Evolutionary conservation across 2,329 filamentous ascomycete genomes (phyloP).

Genomic region (Alternaria brassicicola): DNA sequence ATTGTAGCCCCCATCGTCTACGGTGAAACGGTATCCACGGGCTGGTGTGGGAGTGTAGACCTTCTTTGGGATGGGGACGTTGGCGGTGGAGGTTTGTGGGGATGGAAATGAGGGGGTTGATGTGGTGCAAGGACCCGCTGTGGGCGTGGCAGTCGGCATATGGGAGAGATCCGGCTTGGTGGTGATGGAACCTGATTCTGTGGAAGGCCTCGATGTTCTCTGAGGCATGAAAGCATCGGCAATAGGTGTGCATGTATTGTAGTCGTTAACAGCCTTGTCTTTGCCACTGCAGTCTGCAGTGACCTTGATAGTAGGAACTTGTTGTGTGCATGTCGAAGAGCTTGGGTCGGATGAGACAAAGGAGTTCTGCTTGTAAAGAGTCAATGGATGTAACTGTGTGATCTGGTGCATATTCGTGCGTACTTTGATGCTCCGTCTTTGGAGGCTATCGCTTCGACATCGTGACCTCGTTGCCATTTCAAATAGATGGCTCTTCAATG

Average conservation of each 20-base stretch:
- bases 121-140: not conserved
- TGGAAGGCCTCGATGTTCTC: not conserved
- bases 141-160: not conserved
- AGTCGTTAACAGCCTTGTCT: not conserved
- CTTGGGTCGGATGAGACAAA: not conserved
- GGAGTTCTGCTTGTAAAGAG: not conserved
- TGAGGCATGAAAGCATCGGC: not conserved
- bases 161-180: not conserved
- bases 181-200: not conserved
- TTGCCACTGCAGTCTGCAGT: not conserved
- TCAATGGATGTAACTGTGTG: not conserved
- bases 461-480: not conserved
- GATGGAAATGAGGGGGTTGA: not conserved
- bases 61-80: not conserved
- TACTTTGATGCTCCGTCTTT: not conserved
- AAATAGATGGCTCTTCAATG: not conserved
- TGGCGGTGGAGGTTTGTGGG: not conserved
- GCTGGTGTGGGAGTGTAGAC: not conserved
- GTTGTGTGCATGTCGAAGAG: not conserved
- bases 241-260: not conserved
- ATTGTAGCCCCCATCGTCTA: not conserved
- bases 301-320: not conserved
- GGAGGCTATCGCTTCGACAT: not conserved
- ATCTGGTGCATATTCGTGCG: not conserved
- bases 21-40: not conserved